Percentiles rank a stretch among this genome's conserved stretches.
Conservation (phyloP, 441 rosid species). For the Gossypium gossypioides region DNA sequence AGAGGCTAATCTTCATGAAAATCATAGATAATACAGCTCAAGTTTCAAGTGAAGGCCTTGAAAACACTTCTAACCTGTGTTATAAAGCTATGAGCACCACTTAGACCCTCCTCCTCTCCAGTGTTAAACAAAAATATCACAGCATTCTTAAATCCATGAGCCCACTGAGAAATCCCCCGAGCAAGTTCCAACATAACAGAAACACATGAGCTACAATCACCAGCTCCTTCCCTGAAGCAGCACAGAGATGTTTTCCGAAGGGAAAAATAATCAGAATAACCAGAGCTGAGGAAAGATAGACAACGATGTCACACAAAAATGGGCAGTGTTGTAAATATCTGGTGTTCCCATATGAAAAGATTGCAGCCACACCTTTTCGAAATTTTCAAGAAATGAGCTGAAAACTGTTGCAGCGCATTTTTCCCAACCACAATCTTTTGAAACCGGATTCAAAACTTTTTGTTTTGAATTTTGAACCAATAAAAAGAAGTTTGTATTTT, state of each 20-base stretch:
- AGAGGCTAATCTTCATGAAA: background rate
- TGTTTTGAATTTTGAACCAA: background rate
- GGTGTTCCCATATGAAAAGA: background rate
- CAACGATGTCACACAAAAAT: background rate
- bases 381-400: background rate
- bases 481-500: background rate
- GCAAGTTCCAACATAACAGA: constrained; percentile 95
- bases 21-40: background rate
- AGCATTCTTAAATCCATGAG: constrained; percentile 82
- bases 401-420: background rate
- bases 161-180: constrained; percentile 84
- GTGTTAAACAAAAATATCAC: constrained; percentile 79
- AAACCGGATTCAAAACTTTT: background rate
- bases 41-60: background rate
- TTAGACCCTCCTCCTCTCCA: constrained; percentile 94
- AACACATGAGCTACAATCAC: constrained; percentile 94
- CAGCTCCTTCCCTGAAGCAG: constrained; percentile 77
- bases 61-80: constrained; percentile 60
- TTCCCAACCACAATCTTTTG: background rate
- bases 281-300: background rate
- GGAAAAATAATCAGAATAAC: background rate
- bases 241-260: background rate
- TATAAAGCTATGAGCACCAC: constrained; percentile 92
- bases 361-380: background rate
- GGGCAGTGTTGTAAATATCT: background rate